Percentiles rank a stretch among this genome's conserved stretches.
phyloP scores from a whole-genome alignment of 148 eudicot species.

The Rhododendron vialii region DNA sequence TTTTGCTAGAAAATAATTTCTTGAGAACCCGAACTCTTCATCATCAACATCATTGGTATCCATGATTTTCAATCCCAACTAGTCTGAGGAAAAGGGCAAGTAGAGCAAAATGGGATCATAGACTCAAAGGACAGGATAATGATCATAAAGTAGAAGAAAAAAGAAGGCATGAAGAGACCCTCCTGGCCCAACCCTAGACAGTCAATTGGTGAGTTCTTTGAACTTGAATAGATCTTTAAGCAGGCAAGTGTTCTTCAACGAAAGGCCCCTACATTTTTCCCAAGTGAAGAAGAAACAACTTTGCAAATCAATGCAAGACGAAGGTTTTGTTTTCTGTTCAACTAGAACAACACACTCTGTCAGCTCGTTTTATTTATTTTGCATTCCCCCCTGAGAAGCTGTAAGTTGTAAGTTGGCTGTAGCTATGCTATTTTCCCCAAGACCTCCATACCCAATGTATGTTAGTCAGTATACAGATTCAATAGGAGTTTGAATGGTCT shows the following conservation, averaged over 20 bases:
- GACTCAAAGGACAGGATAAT: not conserved
- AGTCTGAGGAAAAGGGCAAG: not conserved
- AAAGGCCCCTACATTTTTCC: not conserved
- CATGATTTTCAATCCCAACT: slow-evolving; percentile 6
- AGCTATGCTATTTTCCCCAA: not conserved
- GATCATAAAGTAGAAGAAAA: not conserved
- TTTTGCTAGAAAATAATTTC: slow-evolving; percentile 84
- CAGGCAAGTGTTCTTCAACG: not conserved
- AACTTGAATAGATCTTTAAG: not conserved
- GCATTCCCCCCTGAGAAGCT: not conserved
- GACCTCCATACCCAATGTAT: not conserved
- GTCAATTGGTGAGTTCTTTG: not conserved
- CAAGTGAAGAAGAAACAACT: not conserved
- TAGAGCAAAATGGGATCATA: not conserved
- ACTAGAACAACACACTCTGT: not conserved
- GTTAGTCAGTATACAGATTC: not conserved
- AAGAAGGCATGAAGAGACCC: too few relatives aligned
- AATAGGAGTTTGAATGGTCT: not conserved
- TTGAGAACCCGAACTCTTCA: slow-evolving; percentile 75
- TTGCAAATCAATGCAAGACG: not conserved
- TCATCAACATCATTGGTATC: slow-evolving; percentile 60
- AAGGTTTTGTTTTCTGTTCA: not conserved
- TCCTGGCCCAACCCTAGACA: too few relatives aligned
- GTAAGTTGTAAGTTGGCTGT: not conserved
- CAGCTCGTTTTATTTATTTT: not conserved